Conservation (phyloP, 768 basidiomycete genomes). For the Mycena latifolia region DNA sequence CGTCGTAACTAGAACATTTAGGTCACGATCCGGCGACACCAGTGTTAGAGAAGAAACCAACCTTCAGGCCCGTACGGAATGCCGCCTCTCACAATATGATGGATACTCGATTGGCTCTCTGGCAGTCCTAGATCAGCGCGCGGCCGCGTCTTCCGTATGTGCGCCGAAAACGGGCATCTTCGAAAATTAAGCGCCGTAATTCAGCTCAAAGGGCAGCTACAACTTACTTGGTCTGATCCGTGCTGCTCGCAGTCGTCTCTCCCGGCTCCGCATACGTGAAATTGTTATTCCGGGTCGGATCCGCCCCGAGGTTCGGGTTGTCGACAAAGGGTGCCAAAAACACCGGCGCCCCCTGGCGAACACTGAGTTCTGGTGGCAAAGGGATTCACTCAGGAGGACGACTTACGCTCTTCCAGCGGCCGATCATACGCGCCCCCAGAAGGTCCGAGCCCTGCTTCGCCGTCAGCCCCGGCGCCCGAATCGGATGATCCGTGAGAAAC, state of each 20-base stretch:
- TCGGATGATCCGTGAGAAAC: slow-evolving; percentile 37
- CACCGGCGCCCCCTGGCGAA: slow-evolving; percentile 36
- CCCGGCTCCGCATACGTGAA: slow-evolving; percentile 24
- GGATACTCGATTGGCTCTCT: slow-evolving; percentile 25
- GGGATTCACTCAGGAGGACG: no score
- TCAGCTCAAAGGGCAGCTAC: neutral
- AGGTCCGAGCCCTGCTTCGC: slow-evolving; percentile 41
- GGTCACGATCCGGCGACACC: no score
- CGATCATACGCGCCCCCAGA: slow-evolving; percentile 47
- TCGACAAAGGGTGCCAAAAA: slow-evolving; percentile 33
- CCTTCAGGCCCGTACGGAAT: slow-evolving; percentile 50
- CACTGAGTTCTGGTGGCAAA: neutral
- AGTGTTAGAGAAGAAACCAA: neutral
- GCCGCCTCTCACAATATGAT: slow-evolving; percentile 46
- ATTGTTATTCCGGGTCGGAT: slow-evolving; percentile 27
- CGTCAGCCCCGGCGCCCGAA: slow-evolving; percentile 31
- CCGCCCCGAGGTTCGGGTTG: slow-evolving; percentile 24
- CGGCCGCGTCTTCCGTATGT: slow-evolving; percentile 39
- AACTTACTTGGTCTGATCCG: slow-evolving; percentile 28
- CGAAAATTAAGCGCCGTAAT: neutral
- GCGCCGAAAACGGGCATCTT: slow-evolving; percentile 29
- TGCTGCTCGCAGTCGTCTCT: neutral
- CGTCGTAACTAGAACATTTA: neutral
- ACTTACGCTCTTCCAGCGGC: slow-evolving; percentile 46
- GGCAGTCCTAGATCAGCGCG: slow-evolving; percentile 39